Evolutionary conservation across 768 basidiomycete species (phyloP).

Genomic region (Agaricus sinodeliciosus): DNA sequence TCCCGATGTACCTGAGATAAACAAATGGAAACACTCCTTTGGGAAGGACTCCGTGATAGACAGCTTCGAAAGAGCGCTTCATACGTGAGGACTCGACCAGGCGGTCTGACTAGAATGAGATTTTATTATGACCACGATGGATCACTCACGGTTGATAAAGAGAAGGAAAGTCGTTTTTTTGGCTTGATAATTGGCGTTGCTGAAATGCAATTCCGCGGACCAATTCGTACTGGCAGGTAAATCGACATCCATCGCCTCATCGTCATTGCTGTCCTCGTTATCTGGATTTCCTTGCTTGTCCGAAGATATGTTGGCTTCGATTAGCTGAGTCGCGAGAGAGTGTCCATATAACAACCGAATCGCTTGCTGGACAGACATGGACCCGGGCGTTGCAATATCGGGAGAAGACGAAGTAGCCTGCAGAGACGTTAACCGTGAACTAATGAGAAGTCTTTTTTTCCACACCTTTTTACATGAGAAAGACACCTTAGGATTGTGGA

Average conservation of each 20-base stretch:
- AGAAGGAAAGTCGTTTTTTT: constrained; percentile 82
- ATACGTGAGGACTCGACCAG: constrained; percentile 85
- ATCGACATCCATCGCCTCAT: constrained; percentile 23
- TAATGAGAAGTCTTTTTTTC: neutral
- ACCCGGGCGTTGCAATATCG: constrained; percentile 75
- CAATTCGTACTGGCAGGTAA: constrained; percentile 38
- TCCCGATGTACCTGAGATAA: constrained; percentile 73
- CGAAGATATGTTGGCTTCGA: constrained; percentile 37
- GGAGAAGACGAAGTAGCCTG: constrained; percentile 70
- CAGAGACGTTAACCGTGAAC: neutral
- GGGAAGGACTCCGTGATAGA: constrained; percentile 79
- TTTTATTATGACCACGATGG: neutral
- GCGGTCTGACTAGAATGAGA: constrained; percentile 53
- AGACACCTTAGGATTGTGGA: constrained; percentile 85
- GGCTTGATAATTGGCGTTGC: constrained; percentile 82
- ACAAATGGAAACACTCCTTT: constrained; percentile 89
- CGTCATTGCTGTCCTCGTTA: constrained; percentile 22
- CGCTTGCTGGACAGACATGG: constrained; percentile 55
- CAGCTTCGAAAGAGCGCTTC: constrained; percentile 79
- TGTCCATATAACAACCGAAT: constrained; percentile 82
- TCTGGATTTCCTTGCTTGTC: constrained; percentile 22
- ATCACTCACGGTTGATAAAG: constrained; percentile 86
- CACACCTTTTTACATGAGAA: constrained; percentile 89
- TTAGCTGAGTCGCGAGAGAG: constrained; percentile 70
- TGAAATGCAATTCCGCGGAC: constrained; percentile 70